Percentiles rank a stretch among this genome's conserved stretches.
Conservation (phyloP, 768 basidiomycete genomes). For the Boletus subparvulus region DNA sequence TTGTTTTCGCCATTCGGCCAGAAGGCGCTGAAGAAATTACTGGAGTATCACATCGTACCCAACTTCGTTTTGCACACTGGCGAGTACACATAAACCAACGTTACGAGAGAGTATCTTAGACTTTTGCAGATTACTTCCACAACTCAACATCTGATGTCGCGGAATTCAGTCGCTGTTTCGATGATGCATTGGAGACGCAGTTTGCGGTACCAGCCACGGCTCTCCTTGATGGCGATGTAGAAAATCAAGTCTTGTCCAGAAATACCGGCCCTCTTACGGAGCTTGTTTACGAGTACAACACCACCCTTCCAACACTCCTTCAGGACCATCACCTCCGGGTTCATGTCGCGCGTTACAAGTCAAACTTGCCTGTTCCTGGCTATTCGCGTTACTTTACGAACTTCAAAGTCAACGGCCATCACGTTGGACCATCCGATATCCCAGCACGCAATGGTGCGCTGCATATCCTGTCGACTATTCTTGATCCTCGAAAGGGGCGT, state of each 20-base stretch:
- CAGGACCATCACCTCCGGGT: slow-evolving; percentile 1
- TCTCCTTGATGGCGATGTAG: background rate
- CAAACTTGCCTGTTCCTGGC: background rate
- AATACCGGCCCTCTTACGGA: background rate
- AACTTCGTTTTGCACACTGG: slow-evolving; percentile 5
- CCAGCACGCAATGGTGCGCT: slow-evolving; percentile 15
- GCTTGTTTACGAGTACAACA: slow-evolving; percentile 13
- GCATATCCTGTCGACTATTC: slow-evolving; percentile 10
- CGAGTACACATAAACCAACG: background rate
- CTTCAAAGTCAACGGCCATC: slow-evolving; percentile 10
- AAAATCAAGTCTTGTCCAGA: background rate
- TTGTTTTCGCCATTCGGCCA: slow-evolving; percentile 14
- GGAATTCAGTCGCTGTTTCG: background rate
- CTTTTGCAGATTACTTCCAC: slow-evolving; percentile 11
- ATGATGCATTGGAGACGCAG: background rate
- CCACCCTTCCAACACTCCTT: slow-evolving; percentile 14
- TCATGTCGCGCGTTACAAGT: slow-evolving; percentile 12
- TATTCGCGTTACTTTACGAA: slow-evolving; percentile 6
- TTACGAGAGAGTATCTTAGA: background rate
- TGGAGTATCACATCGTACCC: slow-evolving; percentile 16
- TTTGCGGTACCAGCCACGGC: background rate
- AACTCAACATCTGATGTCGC: background rate
- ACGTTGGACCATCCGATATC: slow-evolving; percentile 9
- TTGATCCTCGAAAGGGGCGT: slow-evolving; percentile 10
- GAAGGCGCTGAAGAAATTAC: slow-evolving; percentile 12